These are phyloP conservation scores for Ailanthus altissimus DNA, from an alignment of 345 rosid genomes.

Conservation along the genomic window DNA sequence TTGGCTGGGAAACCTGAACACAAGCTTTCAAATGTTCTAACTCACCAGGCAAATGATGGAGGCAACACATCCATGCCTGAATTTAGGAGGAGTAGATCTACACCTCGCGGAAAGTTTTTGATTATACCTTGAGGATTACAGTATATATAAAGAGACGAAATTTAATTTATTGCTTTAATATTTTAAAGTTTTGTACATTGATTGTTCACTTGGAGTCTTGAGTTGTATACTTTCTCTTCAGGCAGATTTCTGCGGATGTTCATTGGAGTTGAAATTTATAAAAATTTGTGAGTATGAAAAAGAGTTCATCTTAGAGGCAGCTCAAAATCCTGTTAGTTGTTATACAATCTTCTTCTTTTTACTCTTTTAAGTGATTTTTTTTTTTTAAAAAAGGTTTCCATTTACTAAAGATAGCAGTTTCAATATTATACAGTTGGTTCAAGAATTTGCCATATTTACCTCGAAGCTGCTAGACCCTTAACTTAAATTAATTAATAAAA, in stretches of 20 bases:
- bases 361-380: not conserved
- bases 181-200: conserved; percentile 33
- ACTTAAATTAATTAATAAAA: conserved; percentile 7
- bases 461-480: not conserved
- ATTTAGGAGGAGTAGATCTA: conserved; percentile 71
- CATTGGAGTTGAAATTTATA: not conserved
- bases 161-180: not conserved
- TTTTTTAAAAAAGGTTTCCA: not conserved
- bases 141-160: not conserved
- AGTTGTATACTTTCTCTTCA: conserved; percentile 3
- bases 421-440: not conserved
- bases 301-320: not conserved
- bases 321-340: not conserved
- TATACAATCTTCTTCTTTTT: not conserved
- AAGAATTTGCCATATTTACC: conserved; percentile 17
- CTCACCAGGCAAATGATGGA: conserved; percentile 47
- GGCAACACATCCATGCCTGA: conserved; percentile 48
- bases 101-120: conserved; percentile 64
- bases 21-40: conserved; percentile 40
- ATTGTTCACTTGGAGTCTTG: conserved; percentile 19
- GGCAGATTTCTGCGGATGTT: conserved; percentile 2
- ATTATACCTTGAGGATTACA: conserved; percentile 40
- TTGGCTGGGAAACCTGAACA: conserved; percentile 43
- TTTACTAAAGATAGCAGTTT: conserved; percentile 1
- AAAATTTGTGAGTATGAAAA: not conserved